A percentile compares a stretch with the other conserved stretches of the same genome.
phyloP scores from a whole-genome alignment of 1,139 yeast species.

The Candida dubliniensis region DNA sequence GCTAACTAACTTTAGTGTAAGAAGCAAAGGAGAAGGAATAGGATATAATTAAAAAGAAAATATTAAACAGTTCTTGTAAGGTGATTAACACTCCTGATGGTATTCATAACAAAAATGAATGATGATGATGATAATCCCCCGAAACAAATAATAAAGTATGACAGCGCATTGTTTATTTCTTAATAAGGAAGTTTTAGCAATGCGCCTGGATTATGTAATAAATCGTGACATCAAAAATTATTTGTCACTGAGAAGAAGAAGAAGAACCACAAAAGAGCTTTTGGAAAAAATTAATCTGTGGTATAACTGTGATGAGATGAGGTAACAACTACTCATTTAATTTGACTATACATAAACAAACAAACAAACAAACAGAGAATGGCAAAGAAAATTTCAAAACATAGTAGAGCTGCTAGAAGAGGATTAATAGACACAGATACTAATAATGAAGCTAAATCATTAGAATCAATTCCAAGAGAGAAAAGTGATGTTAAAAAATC shows the following conservation, averaged over 20 bases:
- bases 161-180: no score
- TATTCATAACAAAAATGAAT: no score
- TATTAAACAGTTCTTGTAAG: background rate
- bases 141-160: no score
- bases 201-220: no score
- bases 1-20: background rate
- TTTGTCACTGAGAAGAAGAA: no score
- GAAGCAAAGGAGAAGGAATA: background rate
- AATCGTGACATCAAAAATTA: no score
- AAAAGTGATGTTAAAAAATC: conserved; percentile 60
- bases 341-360: background rate
- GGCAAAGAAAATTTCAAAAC: conserved; percentile 48
- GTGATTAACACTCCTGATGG: no score
- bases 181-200: no score
- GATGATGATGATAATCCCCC: no score
- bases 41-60: background rate
- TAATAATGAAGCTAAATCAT: conserved; percentile 46
- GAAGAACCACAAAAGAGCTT: no score
- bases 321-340: background rate
- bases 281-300: no score
- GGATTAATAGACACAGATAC: conserved; percentile 44
- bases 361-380: background rate
- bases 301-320: conserved; percentile 5
- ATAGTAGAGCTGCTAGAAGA: conserved; percentile 77
- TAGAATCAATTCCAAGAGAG: conserved; percentile 57